phyloP scores from a whole-genome alignment of 1,284 basidiomycete species.

The Coniophora puteana region DNA sequence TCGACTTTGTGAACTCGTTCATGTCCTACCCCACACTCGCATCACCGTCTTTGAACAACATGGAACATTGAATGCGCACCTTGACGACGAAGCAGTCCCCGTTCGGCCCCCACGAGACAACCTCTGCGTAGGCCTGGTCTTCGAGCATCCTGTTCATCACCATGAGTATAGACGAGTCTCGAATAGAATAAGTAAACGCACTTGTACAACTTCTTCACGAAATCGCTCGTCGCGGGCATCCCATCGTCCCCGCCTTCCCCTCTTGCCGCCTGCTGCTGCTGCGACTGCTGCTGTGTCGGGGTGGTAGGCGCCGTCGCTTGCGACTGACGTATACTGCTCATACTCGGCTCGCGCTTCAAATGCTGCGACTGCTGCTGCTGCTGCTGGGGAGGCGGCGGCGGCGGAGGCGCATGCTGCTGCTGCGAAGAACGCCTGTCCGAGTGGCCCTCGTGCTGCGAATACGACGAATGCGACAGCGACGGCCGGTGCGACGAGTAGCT shows the following conservation, averaged over 20 bases:
- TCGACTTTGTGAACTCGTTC: constrained; percentile 95
- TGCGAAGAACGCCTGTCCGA: constrained; percentile 11
- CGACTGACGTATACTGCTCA: constrained; percentile 17
- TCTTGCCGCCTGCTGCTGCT: constrained; percentile 6
- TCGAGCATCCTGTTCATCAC: constrained; percentile 74
- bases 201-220: constrained; percentile 95
- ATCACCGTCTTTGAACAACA: too few species aligned
- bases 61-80: constrained; percentile 37
- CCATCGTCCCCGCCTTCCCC: constrained; percentile 41
- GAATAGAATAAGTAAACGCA: constrained; percentile 30
- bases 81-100: constrained; percentile 95
- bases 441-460: too few species aligned
- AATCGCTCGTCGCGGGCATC: constrained; percentile 81
- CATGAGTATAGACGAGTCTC: not conserved
- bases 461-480: too few species aligned
- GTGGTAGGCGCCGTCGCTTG: constrained; percentile 17
- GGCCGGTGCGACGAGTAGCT: too few species aligned
- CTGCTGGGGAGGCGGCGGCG: constrained; percentile 17
- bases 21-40: constrained; percentile 61
- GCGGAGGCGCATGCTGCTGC: constrained; percentile 12
- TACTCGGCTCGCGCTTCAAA: constrained; percentile 26
- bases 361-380: constrained; percentile 19
- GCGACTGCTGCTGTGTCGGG: constrained; percentile 13
- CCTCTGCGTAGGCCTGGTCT: constrained; percentile 67
- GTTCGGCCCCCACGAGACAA: constrained; percentile 85